Evolutionary conservation across 129 eudicot species (phyloP), one percentile per base, ranked within the genome.

Genomic region (Centella asiatica): DNA sequence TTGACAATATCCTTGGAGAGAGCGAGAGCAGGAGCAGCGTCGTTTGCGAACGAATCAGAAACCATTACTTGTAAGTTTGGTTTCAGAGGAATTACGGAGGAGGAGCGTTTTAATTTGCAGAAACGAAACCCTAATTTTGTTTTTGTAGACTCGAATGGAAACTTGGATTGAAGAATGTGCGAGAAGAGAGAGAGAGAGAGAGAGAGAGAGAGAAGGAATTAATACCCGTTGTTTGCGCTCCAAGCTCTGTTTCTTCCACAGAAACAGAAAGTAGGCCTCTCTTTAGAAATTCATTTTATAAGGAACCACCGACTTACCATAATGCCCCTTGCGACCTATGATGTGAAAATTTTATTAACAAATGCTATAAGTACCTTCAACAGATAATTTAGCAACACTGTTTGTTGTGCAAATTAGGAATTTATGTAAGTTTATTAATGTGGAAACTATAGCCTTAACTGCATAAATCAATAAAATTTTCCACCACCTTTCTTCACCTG

Each of bases 31-130:
- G 36, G 48, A 24, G 47, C 24, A 24, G 54, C 27, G 8, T 39
- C 60, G 27, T 46, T 64, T 1, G 58, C 6, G 58, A 67, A 65
- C 14, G 60, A 61, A 66, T 66, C 72, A 73, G 71, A 59, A n/a
- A 51, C 78, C 78, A 73, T 73, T 12, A 5, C 39, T n/a, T 2
- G 24, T 44, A 52, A 0, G n/a, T n/a, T n/a, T n/a, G n/a, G n/a
- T n/a, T 57, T 36, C 5, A 44, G 15, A 13, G 15, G 1, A 44
- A 3, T 44, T 4, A 56, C 37, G 26, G 9, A 23, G 4, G 0
- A 56, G 19, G 26, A 55, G n/a, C 12, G n/a, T 31, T 34, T n/a
- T 33, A 46, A 17, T 33, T 49, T 37, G 3, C 39, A 36, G 11
- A 18, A 12, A 47, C 6, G 0, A 24, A 65, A 44, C 66, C 66